Evolutionary conservation across 495 filamentous ascomycete genomes (phyloP).

Genomic region (Aspergillus sclerotiicarbonarius): DNA sequence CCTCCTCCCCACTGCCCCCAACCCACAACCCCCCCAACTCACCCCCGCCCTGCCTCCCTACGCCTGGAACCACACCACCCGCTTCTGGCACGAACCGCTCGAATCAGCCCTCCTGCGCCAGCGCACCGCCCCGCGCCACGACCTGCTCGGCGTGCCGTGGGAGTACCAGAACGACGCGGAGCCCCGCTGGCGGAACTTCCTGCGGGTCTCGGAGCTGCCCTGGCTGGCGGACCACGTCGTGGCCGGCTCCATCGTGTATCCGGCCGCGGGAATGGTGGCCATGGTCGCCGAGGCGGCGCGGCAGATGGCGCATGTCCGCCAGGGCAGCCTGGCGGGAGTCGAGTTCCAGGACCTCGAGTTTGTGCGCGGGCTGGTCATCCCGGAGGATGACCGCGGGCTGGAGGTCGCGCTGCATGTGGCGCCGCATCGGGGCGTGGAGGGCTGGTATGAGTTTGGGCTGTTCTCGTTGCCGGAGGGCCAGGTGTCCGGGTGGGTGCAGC

Average conservation of each 20-base stretch:
- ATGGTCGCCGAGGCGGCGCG: background rate
- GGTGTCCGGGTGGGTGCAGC: conserved; percentile 22
- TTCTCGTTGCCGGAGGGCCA: conserved; percentile 24
- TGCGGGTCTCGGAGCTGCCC: conserved; percentile 28
- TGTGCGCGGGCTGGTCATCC: conserved; percentile 21
- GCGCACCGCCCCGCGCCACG: conserved; percentile 31
- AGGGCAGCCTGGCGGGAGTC: conserved; percentile 15
- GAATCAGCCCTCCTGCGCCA: conserved; percentile 33
- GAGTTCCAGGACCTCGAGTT: conserved; percentile 29
- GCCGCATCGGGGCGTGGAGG: conserved; percentile 18
- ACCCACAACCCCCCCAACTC: conserved; percentile 1
- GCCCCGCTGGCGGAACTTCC: conserved; percentile 32
- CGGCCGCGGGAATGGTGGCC: conserved; percentile 26
- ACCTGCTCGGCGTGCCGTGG: conserved; percentile 39
- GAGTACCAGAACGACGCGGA: conserved; percentile 25
- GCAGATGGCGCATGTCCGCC: background rate
- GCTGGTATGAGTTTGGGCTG: conserved; percentile 28
- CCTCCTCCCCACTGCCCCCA: conserved; percentile 14
- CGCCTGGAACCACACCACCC: conserved; percentile 2
- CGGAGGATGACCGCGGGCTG: conserved; percentile 20
- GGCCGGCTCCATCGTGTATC: conserved; percentile 24
- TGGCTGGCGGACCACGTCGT: conserved; percentile 36
- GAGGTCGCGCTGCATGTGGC: conserved; percentile 22
- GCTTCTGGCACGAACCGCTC: conserved; percentile 28
- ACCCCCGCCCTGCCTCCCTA: conserved; percentile 45